Evolutionary conservation across 257 asterid species (phyloP), one percentile per base, ranked within the genome.

Genomic region (Petrea volubilis): DNA sequence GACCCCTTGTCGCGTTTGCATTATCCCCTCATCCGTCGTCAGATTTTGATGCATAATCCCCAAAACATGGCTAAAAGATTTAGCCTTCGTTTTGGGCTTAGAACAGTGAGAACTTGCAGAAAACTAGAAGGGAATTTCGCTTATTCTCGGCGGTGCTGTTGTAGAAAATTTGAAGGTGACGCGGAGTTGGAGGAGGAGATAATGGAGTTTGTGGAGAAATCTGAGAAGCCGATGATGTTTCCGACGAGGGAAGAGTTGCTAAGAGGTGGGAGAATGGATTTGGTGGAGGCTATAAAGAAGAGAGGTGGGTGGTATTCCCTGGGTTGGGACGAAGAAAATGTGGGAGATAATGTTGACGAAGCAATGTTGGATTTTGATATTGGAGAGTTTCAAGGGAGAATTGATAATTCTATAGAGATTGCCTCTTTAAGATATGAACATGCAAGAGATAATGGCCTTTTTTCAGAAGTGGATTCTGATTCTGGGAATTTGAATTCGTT

Each of bases 251-350:
- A 77, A 11, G 97, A 95, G 79, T 71, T 95, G 72, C 52, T 79
- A 34, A 78, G 78, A 59, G 97, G 82, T 2, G 98, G 97, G 12
- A 85, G 99, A 70, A 13, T 68, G 73, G 99, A 95, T 86, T 90
- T 95, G 80, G 91, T 80, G 62, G 86, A 74, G 83, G 87, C 89
- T 56, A 88, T 95, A 21, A 74, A 67, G 86, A 82, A 71, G 68
- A 88, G 70, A 71, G 96, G 96, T 27, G 98, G 98, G 40, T 95
- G 97, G 98, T 84, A 68, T 82, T 83, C 89, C 0, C 77, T 95
- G 52, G 99, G 99, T 23, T 90, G 97, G 98, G 93, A 83, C 41
- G 93, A 66, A 10, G 82, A 72, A 12, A 73, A 59, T 67, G 86
- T 27, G 64, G 74, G 55, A 4, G 79, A 47, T 36, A 15, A 5